Evolutionary conservation across 177 flowering plant genomes (phyloP).

Genomic region (Vitis hybrid): DNA sequence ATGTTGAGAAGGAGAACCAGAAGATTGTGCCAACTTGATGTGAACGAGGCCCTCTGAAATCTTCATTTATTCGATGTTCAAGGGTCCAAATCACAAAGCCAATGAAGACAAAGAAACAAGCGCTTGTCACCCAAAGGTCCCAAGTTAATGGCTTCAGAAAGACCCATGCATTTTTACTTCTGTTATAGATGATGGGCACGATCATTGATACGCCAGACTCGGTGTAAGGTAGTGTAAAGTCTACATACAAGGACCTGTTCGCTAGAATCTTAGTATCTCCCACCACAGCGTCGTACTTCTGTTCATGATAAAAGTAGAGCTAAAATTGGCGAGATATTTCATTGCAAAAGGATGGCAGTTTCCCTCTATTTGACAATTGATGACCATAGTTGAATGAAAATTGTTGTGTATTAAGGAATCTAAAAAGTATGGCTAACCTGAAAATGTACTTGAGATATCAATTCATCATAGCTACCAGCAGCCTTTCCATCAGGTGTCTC

Average conservation of each 20-base stretch:
- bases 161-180: constrained; percentile 31
- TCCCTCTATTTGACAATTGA: neutral
- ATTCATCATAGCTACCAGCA: constrained; percentile 23
- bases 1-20: constrained; percentile 43
- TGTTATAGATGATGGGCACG: constrained; percentile 18
- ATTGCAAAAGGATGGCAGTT: neutral
- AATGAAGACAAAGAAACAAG: constrained; percentile 26
- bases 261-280: constrained; percentile 49
- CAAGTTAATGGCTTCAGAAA: constrained; percentile 44
- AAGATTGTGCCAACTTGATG: constrained; percentile 29
- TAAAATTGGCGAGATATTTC: no score
- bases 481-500: neutral
- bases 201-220: constrained; percentile 46
- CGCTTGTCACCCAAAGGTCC: constrained; percentile 44
- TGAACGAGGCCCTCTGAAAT: constrained; percentile 24
- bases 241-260: constrained; percentile 33
- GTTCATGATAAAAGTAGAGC: neutral
- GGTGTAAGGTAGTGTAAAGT: constrained; percentile 47
- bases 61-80: constrained; percentile 31
- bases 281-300: constrained; percentile 44
- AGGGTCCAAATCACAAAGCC: constrained; percentile 37
- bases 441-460: constrained; percentile 17
- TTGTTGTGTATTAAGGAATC: neutral
- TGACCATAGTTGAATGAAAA: no score
- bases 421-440: constrained; percentile 11